Evolutionary conservation across 257 asterid species (phyloP), one percentile per base, ranked within the genome.

Genomic region (Nyctanthes arbortristis): DNA sequence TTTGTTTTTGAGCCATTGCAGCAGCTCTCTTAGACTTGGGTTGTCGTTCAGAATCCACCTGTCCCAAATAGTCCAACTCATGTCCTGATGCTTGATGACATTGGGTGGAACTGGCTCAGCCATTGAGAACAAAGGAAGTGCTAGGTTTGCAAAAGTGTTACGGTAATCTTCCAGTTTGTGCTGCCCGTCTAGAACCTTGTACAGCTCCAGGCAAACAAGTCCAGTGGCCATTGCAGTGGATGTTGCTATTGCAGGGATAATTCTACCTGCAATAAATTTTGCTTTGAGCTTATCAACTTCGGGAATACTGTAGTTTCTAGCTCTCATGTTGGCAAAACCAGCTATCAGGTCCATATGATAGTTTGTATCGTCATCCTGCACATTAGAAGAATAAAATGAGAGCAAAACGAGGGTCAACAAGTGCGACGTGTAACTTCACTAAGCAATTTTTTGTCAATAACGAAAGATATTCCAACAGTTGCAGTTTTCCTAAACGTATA

Each of bases 51-150:
- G 58, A 37, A 75, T 71, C 86, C 86, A 81, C 31, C 86, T 39
- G 73, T 81, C 86, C 86, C 86, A 81, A 12, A 81, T 78, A 14
- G 83, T 78, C 86, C 86, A 81, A 67, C 75, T 78, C 81, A 78
- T 68, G 72, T 81, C 83, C 49, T 66, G 83, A 54, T 81, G 83
- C 62, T 75, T 78, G 18, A 77, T 32, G 63, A 80, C 78, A 57
- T 83, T 83, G 36, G 85, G 79, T 1, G 85, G 85, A 3, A 83
- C 88, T 1, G 88, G 88, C 73, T 83, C 88, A 4, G 88, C 85
- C 68, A 83, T 83, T 27, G 83, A 81, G 71, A 81, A 81, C 20
- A 81, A 36, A 28, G 88, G 88, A 6, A 83, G 83, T 0, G 88
- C 88, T 18, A 80, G 83, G 77, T 80, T 83, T 0, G 85, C 88